These are phyloP conservation scores for Laetiporus sulphureus DNA, from an alignment of 1,284 basidiomycete genomes.

Conservation along the genomic window DNA sequence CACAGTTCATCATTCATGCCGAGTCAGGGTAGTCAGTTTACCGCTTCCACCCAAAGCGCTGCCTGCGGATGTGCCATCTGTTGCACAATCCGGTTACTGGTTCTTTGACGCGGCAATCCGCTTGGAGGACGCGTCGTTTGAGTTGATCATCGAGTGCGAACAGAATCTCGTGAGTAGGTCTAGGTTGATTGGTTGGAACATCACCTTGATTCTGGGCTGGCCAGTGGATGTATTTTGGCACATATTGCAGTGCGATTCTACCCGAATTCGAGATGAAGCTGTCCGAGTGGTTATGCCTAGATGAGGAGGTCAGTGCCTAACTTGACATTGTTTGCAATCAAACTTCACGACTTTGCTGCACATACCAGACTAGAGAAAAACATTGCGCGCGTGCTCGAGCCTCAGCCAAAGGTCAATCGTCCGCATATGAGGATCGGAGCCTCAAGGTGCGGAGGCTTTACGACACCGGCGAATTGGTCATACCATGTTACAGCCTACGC, in stretches of 20 bases:
- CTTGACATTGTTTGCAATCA: too few species aligned
- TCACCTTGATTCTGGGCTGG: background rate
- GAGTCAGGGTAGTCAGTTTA: slow-evolving; percentile 13
- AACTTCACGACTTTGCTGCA: background rate
- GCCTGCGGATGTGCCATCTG: slow-evolving; percentile 16
- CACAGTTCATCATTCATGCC: background rate
- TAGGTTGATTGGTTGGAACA: background rate
- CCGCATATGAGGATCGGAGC: slow-evolving; percentile 5
- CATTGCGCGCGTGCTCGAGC: slow-evolving; percentile 18
- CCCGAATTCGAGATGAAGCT: slow-evolving; percentile 21
- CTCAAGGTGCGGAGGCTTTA: slow-evolving; percentile 19
- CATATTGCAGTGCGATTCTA: slow-evolving; percentile 16
- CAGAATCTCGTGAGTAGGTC: background rate
- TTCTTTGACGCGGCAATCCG: slow-evolving; percentile 17
- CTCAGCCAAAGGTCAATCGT: slow-evolving; percentile 6
- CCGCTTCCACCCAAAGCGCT: slow-evolving; percentile 19
- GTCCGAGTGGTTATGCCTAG: slow-evolving; percentile 24
- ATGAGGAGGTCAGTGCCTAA: slow-evolving; percentile 18
- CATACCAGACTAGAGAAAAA: slow-evolving; percentile 19
- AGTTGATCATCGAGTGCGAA: slow-evolving; percentile 20
- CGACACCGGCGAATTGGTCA: slow-evolving; percentile 22
- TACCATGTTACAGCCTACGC: slow-evolving; percentile 25
- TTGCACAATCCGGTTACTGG: slow-evolving; percentile 24
- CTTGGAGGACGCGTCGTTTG: slow-evolving; percentile 10
- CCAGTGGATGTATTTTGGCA: slow-evolving; percentile 25